These are phyloP conservation scores for Sicyos baderoa DNA, from an alignment of 306 rosid species.

Conservation along the genomic window DNA sequence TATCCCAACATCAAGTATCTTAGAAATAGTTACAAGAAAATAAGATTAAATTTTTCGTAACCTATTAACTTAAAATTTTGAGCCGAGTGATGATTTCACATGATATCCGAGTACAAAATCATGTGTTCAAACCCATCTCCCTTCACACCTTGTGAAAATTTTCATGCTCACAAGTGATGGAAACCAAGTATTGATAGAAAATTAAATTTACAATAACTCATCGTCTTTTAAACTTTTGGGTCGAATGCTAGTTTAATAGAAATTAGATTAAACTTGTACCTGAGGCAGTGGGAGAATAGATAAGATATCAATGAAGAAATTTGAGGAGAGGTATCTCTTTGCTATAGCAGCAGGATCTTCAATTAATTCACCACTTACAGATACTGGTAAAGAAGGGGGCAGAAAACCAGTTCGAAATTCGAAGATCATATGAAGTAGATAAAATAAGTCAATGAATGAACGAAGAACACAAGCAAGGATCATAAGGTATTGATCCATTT, in stretches of 20 bases:
- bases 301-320: constrained; percentile 66
- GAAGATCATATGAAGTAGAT: constrained; percentile 55
- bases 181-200: background rate
- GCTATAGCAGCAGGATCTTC: constrained; percentile 48
- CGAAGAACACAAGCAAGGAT: constrained; percentile 61
- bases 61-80: too few species aligned
- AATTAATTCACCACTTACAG: constrained; percentile 72
- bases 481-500: constrained; percentile 27
- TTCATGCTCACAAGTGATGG: background rate
- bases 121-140: too few species aligned
- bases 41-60: too few species aligned
- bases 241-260: background rate
- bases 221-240: background rate
- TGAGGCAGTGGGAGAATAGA: constrained; percentile 86
- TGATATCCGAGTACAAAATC: too few species aligned
- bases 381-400: constrained; percentile 75
- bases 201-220: background rate
- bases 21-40: too few species aligned
- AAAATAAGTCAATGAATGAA: constrained; percentile 65
- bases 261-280: constrained; percentile 30
- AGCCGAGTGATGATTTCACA: too few species aligned
- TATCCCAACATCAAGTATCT: too few species aligned
- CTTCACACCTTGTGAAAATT: background rate
- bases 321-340: constrained; percentile 51
- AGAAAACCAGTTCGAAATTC: constrained; percentile 79